These are phyloP conservation scores for Aureobasidium melanogenum DNA, from an alignment of 2,329 filamentous ascomycete species.

Conservation along the genomic window DNA sequence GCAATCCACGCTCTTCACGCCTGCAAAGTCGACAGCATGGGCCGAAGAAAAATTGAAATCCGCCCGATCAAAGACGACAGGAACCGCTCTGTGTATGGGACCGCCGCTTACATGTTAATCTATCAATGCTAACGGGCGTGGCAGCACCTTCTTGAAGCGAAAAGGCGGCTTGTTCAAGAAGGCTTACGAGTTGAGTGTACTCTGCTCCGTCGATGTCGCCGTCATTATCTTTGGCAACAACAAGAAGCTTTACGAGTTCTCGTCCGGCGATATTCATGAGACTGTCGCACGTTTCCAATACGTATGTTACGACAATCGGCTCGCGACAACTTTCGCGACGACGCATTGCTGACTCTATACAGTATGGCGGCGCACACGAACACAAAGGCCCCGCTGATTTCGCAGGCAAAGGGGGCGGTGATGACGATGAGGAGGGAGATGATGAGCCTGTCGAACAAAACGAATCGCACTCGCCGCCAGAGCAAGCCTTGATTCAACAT, in stretches of 20 bases:
- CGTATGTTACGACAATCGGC: slow-evolving; percentile 47
- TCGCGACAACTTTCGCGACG: slow-evolving; percentile 12
- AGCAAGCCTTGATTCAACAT: slow-evolving; percentile 44
- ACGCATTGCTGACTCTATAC: slow-evolving; percentile 21
- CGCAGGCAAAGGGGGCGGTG: slow-evolving; percentile 64
- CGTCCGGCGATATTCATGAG: slow-evolving; percentile 85
- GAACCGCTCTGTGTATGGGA: slow-evolving; percentile 71
- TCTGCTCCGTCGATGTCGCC: slow-evolving; percentile 96
- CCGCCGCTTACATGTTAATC: neutral
- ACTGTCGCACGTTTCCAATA: slow-evolving; percentile 84
- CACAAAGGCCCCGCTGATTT: slow-evolving; percentile 95
- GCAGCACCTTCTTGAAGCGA: slow-evolving; percentile 92
- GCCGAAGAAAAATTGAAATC: slow-evolving; percentile 98
- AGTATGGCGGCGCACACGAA: slow-evolving; percentile 91
- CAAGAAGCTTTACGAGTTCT: slow-evolving; percentile 98
- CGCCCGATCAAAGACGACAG: slow-evolving; percentile 98
- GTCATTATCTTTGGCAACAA: slow-evolving; percentile 98
- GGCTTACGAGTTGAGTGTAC: slow-evolving; percentile 93
- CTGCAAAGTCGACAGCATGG: slow-evolving; percentile 50
- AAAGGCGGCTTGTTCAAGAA: slow-evolving; percentile 99
- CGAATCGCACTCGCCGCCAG: slow-evolving; percentile 54
- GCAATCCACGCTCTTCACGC: neutral
- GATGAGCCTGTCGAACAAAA: slow-evolving; percentile 26
- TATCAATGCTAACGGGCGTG: neutral
- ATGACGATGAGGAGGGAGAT: slow-evolving; percentile 63